These are phyloP conservation scores for Arabis alpina DNA, from an alignment of 345 rosid genomes.

Conservation along the genomic window DNA sequence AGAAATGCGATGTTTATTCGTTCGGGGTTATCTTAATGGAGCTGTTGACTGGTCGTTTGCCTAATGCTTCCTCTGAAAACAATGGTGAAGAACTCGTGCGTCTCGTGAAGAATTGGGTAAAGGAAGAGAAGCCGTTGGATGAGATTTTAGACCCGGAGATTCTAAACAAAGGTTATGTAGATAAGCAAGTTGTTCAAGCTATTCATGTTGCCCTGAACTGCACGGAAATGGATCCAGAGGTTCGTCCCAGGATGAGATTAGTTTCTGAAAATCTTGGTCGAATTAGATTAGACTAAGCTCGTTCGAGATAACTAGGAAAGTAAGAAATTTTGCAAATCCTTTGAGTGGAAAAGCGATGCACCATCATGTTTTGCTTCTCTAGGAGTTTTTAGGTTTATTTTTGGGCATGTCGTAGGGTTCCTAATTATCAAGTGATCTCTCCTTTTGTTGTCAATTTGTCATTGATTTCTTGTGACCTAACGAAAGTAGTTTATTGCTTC, in stretches of 20 bases:
- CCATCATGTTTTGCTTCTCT: constrained; percentile 13
- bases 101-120: constrained; percentile 66
- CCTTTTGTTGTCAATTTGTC: neutral
- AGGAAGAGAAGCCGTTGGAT: constrained; percentile 66
- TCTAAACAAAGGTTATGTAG: constrained; percentile 59
- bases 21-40: constrained; percentile 88
- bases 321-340: constrained; percentile 3
- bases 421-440: neutral
- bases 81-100: constrained; percentile 70
- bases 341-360: neutral
- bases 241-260: constrained; percentile 86
- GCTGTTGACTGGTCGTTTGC: constrained; percentile 70
- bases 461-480: neutral
- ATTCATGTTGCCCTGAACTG: constrained; percentile 89
- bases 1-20: constrained; percentile 87
- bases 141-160: constrained; percentile 79
- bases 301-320: neutral
- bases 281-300: constrained; percentile 50
- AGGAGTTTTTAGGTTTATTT: neutral
- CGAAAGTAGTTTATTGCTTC: constrained; percentile 3
- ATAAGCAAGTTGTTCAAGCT: constrained; percentile 68
- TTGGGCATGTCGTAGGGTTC: constrained; percentile 4
- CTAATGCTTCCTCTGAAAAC: constrained; percentile 62
- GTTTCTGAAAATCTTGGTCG: constrained; percentile 85
- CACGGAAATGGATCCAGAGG: constrained; percentile 83